Percentiles rank a stretch among this genome's conserved stretches.
phyloP scores from a whole-genome alignment of 306 rosid species.

The Inga oerstediana region DNA sequence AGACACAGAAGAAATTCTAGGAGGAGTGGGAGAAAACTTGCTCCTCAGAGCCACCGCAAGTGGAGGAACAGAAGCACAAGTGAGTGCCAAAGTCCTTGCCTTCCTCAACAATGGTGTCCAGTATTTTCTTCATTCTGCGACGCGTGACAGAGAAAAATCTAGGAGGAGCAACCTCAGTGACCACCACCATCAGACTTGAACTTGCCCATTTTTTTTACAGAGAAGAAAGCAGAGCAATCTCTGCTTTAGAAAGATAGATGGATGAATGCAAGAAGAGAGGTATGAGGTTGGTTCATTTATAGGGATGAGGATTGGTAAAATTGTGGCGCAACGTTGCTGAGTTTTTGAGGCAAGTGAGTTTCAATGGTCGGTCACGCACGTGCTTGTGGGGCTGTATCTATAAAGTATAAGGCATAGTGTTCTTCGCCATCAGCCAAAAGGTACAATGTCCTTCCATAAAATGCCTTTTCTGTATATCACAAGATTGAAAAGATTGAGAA shows the following conservation, averaged over 20 bases:
- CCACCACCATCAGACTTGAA: constrained; percentile 31
- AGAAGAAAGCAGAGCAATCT: background rate
- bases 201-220: constrained; percentile 31
- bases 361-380: constrained; percentile 4
- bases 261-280: background rate
- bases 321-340: constrained; percentile 21
- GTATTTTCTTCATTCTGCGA: constrained; percentile 33
- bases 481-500: background rate
- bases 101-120: constrained; percentile 56
- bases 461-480: background rate
- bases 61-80: constrained; percentile 30
- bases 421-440: background rate
- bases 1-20: background rate
- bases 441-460: background rate
- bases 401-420: background rate
- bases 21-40: background rate
- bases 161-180: constrained; percentile 61
- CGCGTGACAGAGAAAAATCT: constrained; percentile 37
- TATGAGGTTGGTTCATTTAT: background rate
- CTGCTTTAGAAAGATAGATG: background rate
- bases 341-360: background rate
- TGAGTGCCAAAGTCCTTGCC: constrained; percentile 41
- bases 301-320: background rate
- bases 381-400: background rate
- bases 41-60: constrained; percentile 7